Base-by-base conservation (phyloP, 805 yeast genomes). In the Teunomyces pallodes region DNA sequence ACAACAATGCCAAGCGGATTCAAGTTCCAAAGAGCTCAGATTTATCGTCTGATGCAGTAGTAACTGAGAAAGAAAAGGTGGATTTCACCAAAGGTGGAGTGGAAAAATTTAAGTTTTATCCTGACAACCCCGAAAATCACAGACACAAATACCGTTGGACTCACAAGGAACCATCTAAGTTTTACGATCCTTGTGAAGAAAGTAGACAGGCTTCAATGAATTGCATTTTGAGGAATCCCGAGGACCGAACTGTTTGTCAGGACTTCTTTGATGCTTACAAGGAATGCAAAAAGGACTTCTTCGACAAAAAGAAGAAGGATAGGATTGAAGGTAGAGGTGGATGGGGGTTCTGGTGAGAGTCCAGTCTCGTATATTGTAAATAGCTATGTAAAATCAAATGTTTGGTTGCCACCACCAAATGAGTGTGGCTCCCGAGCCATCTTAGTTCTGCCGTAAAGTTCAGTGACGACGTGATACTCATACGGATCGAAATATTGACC, bases 181-280 rank as follows among this genome's bases (percentile, higher is more conserved):
- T 77, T 65, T 92, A 86, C 60, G 97, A 92, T 62, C 99, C 99
- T 0, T 92, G 99, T 66, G 86, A 84, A 42, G 94, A 90, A 60
- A 84, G 94, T 32, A 78, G 97, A 8, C 84, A 83, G 62, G 92
- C 96, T 83, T 87, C 96, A 39, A 73, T 90, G 54, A 80, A 80
- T 54, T 92, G 99, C 59, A 72, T 92, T 64, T 92, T 89, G 57
- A 66, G 86, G 43, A 88, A 91, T 61, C 73, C 89, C 81, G 73
- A 80, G 75, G 72, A 82, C 61, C 60, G 82, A 74, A 46, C 76
- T 66, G 68, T 90, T 85, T 72, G 81, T 69, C 64, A 72, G 52
- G 96, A 87, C 50, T 92, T 88, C 61, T 94, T 92, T 64, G 90
- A 85, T 58, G 97, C 97, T 0, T 92, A 92, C 64, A 76, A 92